Percentiles rank a stretch among this genome's conserved stretches.
phyloP scores from a whole-genome alignment of 179 eudicot genomes.

The Heliamphora pulchella region DNA sequence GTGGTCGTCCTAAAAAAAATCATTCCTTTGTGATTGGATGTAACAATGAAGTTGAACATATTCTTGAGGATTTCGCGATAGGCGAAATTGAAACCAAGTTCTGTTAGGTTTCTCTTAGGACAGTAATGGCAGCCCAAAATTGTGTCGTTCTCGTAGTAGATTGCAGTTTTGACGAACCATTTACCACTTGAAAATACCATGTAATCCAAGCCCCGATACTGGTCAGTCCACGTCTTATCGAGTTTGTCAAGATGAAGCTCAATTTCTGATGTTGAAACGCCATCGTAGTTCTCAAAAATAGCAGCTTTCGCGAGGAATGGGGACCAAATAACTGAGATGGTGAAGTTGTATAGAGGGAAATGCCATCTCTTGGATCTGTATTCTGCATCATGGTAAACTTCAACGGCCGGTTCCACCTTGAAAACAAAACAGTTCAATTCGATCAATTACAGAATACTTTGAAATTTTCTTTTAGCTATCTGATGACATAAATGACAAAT shows the following conservation, averaged over 20 bases:
- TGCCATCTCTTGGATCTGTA: constrained; percentile 59
- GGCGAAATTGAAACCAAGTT: constrained; percentile 50
- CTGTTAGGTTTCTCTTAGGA: constrained; percentile 43
- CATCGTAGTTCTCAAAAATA: constrained; percentile 58
- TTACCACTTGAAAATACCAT: constrained; percentile 62
- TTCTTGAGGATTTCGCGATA: constrained; percentile 45
- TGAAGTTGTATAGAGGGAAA: constrained; percentile 55
- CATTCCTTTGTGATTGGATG: constrained; percentile 35
- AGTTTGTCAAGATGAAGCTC: constrained; percentile 64
- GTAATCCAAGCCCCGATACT: constrained; percentile 48
- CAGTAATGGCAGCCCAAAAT: constrained; percentile 75
- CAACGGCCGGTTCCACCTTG: constrained; percentile 57
- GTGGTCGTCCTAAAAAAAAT: constrained; percentile 52
- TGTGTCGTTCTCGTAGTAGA: constrained; percentile 59
- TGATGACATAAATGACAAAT: not conserved
- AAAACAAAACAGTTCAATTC: no score
- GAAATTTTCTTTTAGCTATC: not conserved
- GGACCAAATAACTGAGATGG: constrained; percentile 61
- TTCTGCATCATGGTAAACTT: constrained; percentile 53
- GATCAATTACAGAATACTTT: no score
- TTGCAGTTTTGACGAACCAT: constrained; percentile 73
- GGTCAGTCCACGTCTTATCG: constrained; percentile 49
- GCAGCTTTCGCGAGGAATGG: constrained; percentile 62
- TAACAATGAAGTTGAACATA: constrained; percentile 31
- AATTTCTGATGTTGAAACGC: constrained; percentile 41